Base-by-base conservation (phyloP, 306 rosid species). In the Acmispon strigosus region DNA sequence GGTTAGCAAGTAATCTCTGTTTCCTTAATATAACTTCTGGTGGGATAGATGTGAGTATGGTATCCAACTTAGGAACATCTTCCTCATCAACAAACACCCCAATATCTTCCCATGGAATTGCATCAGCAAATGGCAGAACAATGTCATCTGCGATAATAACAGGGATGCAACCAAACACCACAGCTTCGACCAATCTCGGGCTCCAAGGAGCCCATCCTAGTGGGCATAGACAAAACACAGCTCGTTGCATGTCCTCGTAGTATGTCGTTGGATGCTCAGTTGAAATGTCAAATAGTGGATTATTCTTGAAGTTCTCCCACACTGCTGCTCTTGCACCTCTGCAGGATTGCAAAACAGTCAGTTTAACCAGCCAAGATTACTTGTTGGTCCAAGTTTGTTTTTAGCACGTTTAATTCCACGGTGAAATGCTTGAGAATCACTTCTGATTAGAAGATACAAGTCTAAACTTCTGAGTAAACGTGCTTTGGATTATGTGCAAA, bases 201-300 rank as follows among this genome's bases (percentile, higher is more conserved):
- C 98, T 93, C 98, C 98, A 93, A 16, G 98, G 98, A 22, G 98
- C 98, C 98, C 98, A 93, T 19, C 98, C 98, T 53, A 93, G 98
- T 5, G 98, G 98, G 71, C 98, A 93, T 52, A 93, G 79, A 81
- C 98, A 93, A 69, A 93, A 93, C 24, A 93, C 89, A 8, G 96
- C 98, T 48, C 98, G 89, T 80, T 93, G 97, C 98, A 93, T 90
- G 89, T 90, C 98, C 82, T 93, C 98, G 2, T 93, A 93, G 84
- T 93, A 93, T 2, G 98, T 93, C 51, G 92, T 74, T 43, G 98
- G 98, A 66, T 93, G 98, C 78, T 93, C 97, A 0, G 98, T 93
- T 53, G 98, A 93, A 44, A 93, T 83, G 81, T 93, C 98, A 80
- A 93, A 90, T 12, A 93, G 88, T 0, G 98, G 98, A 76, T 90